phyloP scores from a whole-genome alignment of 768 basidiomycete species.

The Tylopilus cervinicoccineus region DNA sequence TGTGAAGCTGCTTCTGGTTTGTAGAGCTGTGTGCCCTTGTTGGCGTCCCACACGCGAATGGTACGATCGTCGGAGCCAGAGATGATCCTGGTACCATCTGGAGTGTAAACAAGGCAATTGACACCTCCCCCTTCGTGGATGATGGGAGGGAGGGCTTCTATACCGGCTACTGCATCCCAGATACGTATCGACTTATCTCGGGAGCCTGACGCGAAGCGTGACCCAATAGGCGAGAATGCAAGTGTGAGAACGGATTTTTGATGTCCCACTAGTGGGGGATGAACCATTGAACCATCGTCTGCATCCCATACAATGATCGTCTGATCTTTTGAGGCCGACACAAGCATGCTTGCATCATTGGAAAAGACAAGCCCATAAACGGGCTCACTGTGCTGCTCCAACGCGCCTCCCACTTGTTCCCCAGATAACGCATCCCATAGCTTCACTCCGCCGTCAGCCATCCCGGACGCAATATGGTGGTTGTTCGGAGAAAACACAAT shows the following conservation, averaged over 20 bases:
- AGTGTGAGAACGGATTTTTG: slow-evolving; percentile 25
- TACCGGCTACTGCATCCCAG: slow-evolving; percentile 25
- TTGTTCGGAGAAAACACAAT: slow-evolving; percentile 30
- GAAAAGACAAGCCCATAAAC: slow-evolving; percentile 31
- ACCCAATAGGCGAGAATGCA: slow-evolving; percentile 26
- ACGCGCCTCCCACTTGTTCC: slow-evolving; percentile 8
- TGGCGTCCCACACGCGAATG: slow-evolving; percentile 29
- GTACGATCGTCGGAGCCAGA: slow-evolving; percentile 30
- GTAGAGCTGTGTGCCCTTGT: slow-evolving; percentile 15
- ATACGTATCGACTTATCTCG: slow-evolving; percentile 26
- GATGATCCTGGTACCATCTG: slow-evolving; percentile 26
- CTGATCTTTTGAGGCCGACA: slow-evolving; percentile 26
- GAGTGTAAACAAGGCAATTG: slow-evolving; percentile 26
- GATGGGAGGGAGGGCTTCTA: slow-evolving; percentile 15
- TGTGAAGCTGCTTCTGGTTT: slow-evolving; percentile 2
- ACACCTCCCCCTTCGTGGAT: slow-evolving; percentile 17
- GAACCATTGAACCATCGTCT: slow-evolving; percentile 9
- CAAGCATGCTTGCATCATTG: slow-evolving; percentile 20
- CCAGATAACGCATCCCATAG: slow-evolving; percentile 28
- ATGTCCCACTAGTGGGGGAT: slow-evolving; percentile 21
- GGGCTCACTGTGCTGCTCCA: slow-evolving; percentile 19
- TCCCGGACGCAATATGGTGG: slow-evolving; percentile 24
- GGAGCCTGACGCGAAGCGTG: slow-evolving; percentile 29
- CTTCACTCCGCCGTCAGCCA: slow-evolving; percentile 14
- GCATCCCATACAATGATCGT: slow-evolving; percentile 27